Base-by-base conservation (phyloP, 2,329 filamentous ascomycete species). In the Claviceps fusiformis region DNA sequence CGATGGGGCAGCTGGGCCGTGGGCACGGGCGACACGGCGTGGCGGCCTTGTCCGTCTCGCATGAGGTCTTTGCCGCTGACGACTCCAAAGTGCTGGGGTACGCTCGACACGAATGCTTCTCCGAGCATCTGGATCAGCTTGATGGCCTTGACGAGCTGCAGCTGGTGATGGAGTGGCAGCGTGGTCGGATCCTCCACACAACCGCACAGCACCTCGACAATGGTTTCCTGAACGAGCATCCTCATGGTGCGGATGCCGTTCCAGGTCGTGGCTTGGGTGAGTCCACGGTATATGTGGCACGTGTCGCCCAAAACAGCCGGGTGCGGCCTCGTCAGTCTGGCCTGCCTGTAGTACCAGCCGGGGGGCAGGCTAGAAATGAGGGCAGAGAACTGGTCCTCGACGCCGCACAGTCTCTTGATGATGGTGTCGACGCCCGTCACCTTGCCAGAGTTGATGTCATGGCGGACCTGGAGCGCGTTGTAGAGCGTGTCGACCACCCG, bases 31-130 rank as follows among this genome's bases (percentile, higher is more conserved):
- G 62, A 56, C 45, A 58, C 52, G 51, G 56, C 48, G 49, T 55
- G 33, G 53, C 61, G 56, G 52, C 59, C 51, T n/a, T 41, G 54
- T 35, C 59, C 57, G 41, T 57, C 47, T 33, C 64, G 61, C 47
- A 61, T 63, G 19, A 69, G 64, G 57, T 72, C 71, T 51, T 64
- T 64, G 11, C 71, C 68, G 56, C 67, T 72, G 50, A 78, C 67
- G n/a, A 76, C 64, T 37, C 74, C 75, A 47, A 77, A 73, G 59
- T 77, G 71, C 59, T 78, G 75, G 0, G 75, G 75, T 2, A 77
- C 70, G 53, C 70, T 76, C 48, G 74, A 73, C 45, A 72, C 64
- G 50, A 77, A 70, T 33, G 70, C 71, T 47, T 70, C 65, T 53
- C 71, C 66, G 31, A 77, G 64, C 52, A 66, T 66, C 52, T 69